These are phyloP conservation scores for Ogataea neopini DNA, from an alignment of 805 yeast species.

Conservation along the genomic window DNA sequence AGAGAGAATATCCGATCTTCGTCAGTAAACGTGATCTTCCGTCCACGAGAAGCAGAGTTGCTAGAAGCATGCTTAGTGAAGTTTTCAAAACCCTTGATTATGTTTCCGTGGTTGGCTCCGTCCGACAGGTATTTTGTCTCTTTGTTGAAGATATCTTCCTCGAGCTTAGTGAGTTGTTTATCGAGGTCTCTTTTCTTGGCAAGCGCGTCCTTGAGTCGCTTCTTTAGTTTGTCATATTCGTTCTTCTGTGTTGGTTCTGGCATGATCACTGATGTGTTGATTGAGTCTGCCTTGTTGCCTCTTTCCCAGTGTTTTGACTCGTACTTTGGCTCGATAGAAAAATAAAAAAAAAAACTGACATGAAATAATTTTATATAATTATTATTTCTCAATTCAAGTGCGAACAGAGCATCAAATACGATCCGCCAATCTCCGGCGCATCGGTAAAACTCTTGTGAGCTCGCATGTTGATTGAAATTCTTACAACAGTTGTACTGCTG, in stretches of 20 bases:
- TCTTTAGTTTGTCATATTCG: constrained; percentile 67
- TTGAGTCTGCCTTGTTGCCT: no score
- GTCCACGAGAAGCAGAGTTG: constrained; percentile 39
- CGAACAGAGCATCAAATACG: no score
- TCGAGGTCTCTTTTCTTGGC: constrained; percentile 65
- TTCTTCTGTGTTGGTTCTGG: constrained; percentile 21
- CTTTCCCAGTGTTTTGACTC: no score
- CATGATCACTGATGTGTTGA: constrained; percentile 7
- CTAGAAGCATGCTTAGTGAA: constrained; percentile 49
- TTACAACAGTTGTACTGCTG: no score
- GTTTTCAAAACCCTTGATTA: constrained; percentile 89
- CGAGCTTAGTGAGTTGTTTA: constrained; percentile 58
- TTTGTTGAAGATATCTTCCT: constrained; percentile 75
- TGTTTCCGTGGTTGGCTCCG: constrained; percentile 67
- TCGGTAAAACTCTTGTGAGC: no score
- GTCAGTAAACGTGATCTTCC: constrained; percentile 58
- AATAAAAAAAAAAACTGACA: no score
- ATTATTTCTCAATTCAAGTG: no score
- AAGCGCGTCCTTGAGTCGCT: constrained; percentile 64
- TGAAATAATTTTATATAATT: no score
- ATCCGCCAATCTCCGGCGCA: no score
- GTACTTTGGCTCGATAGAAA: no score
- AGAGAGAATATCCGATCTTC: constrained; percentile 81
- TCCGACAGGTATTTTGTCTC: constrained; percentile 80
- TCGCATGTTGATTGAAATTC: no score